Conservation (phyloP, 2,329 filamentous ascomycete species). For the Celoporthe dispersa region DNA sequence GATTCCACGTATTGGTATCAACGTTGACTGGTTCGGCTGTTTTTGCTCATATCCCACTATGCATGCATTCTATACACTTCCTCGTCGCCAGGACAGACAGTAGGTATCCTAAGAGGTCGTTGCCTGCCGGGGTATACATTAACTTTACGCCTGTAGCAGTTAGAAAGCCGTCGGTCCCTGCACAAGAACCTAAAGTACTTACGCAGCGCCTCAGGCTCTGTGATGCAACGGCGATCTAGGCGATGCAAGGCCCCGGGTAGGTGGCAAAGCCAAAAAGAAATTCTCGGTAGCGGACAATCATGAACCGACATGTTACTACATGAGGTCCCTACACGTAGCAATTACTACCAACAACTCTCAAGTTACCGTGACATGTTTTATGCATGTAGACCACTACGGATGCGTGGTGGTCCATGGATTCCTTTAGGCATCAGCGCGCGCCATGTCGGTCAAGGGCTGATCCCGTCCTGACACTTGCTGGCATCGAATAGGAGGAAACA, state of each 20-base stretch:
- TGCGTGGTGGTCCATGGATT: neutral
- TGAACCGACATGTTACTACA: neutral
- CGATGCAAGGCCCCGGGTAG: no score
- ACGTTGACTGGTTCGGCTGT: neutral
- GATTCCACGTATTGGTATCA: neutral
- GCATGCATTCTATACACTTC: no score
- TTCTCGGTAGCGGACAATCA: neutral
- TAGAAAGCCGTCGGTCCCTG: neutral
- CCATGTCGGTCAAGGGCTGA: neutral
- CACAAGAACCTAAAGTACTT: no score
- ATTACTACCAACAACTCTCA: neutral
- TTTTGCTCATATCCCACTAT: neutral
- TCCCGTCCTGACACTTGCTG: neutral
- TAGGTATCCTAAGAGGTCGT: neutral
- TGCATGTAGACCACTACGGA: neutral
- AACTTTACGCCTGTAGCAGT: neutral
- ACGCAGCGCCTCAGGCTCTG: no score
- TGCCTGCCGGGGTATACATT: neutral
- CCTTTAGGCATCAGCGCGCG: neutral
- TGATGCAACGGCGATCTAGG: no score
- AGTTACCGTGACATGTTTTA: neutral
- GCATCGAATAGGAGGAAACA: neutral
- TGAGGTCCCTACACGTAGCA: neutral
- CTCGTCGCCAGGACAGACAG: no score
- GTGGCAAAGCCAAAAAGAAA: no score